Conservation (phyloP, 1,284 basidiomycete genomes). For the Ustilago lituana region DNA sequence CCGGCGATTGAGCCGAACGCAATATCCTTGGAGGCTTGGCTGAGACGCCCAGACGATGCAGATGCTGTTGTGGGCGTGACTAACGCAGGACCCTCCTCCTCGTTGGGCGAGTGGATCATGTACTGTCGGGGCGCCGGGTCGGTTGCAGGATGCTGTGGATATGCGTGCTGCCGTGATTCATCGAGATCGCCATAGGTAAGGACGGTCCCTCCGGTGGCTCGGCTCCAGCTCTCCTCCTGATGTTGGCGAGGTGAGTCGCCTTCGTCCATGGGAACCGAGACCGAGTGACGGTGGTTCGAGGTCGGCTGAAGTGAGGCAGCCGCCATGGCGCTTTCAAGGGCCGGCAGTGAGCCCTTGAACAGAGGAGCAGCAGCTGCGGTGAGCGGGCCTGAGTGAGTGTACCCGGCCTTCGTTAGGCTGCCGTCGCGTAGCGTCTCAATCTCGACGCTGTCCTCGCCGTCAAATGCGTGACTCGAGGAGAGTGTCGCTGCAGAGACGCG, state of each 20-base stretch:
- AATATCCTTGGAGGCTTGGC: slow-evolving; percentile 62
- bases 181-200: not conserved
- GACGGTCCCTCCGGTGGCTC: slow-evolving; percentile 7
- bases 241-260: slow-evolving; percentile 39
- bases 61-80: not conserved
- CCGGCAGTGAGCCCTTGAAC: slow-evolving; percentile 4
- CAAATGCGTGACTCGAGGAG: slow-evolving; percentile 21
- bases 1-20: slow-evolving; percentile 64
- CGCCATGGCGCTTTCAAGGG: slow-evolving; percentile 20
- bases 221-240: slow-evolving; percentile 33
- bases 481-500: slow-evolving; percentile 33
- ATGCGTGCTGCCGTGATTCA: not conserved
- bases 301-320: slow-evolving; percentile 3
- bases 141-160: no score
- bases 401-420: slow-evolving; percentile 8
- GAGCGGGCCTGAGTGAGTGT: not conserved
- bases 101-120: slow-evolving; percentile 42
- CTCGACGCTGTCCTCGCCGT: slow-evolving; percentile 21
- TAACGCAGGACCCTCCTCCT: slow-evolving; percentile 27
- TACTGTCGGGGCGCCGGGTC: slow-evolving; percentile 10
- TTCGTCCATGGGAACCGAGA: slow-evolving; percentile 41
- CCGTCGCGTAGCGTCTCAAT: slow-evolving; percentile 29
- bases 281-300: slow-evolving; percentile 18
- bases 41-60: slow-evolving; percentile 38
- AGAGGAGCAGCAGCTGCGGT: not conserved